These are phyloP conservation scores for Aureobasidium leucospermi DNA, from an alignment of 2,329 filamentous ascomycete species.

Conservation along the genomic window DNA sequence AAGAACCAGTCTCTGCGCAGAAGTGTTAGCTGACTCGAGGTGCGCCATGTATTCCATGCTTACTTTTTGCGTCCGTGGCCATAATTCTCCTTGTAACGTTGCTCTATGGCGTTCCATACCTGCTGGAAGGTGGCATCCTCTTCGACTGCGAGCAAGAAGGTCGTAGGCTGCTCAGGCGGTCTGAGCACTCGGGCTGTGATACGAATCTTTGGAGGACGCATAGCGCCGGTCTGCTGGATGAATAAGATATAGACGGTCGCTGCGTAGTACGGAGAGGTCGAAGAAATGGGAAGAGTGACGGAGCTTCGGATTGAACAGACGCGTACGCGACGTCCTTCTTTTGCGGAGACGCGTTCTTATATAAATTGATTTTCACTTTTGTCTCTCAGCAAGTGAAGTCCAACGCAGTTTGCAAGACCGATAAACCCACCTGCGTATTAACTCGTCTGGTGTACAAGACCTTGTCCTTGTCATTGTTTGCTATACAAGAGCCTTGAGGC, in stretches of 20 bases:
- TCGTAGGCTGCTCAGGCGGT: background rate
- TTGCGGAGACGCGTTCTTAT: background rate
- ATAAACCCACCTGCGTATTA: too few species aligned
- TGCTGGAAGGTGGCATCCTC: constrained; percentile 24
- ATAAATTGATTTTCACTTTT: background rate
- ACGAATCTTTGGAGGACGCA: background rate
- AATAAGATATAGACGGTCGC: background rate
- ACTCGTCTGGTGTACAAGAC: too few species aligned
- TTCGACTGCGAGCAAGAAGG: background rate
- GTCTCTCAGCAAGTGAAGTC: background rate
- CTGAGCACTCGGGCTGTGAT: background rate
- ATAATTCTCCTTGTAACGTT: constrained; percentile 31
- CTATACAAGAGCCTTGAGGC: too few species aligned
- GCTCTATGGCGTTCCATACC: constrained; percentile 27
- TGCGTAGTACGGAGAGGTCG: background rate
- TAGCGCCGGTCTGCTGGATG: background rate
- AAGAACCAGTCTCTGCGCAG: constrained; percentile 26
- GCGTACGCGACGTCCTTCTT: background rate
- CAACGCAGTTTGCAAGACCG: too few species aligned
- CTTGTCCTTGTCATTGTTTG: too few species aligned
- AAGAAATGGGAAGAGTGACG: background rate
- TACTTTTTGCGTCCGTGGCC: constrained; percentile 2
- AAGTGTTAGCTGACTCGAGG: constrained; percentile 15
- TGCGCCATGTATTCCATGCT: background rate
- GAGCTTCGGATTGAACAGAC: background rate